Conservation (phyloP, 352 stramenopile species). For the Globisporangium rhizosaccharum region DNA sequence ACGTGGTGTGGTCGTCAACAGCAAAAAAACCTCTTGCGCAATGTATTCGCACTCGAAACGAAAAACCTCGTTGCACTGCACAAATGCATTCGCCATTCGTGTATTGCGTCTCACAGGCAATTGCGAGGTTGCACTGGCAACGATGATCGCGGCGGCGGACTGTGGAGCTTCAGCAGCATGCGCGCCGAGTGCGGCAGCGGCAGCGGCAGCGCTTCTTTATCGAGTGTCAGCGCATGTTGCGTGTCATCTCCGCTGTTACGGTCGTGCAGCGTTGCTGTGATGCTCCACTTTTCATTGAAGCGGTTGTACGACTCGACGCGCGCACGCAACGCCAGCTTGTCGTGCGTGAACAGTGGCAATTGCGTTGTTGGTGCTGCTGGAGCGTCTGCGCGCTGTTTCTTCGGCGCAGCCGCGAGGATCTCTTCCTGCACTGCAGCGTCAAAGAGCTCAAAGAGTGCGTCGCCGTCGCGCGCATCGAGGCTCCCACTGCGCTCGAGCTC, state of each 20-base stretch:
- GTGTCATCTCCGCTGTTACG: constrained; percentile 6
- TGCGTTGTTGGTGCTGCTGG: neutral
- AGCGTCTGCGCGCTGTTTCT: neutral
- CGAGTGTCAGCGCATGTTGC: constrained; percentile 21
- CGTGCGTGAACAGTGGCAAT: constrained; percentile 36
- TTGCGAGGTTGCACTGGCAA: no score
- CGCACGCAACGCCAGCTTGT: constrained; percentile 33
- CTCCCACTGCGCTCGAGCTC: constrained; percentile 29
- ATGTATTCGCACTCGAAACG: neutral
- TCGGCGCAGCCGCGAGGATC: constrained; percentile 7
- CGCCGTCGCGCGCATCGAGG: constrained; percentile 25
- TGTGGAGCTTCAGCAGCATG: constrained; percentile 52
- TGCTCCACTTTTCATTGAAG: constrained; percentile 60
- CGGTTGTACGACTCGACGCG: constrained; percentile 54
- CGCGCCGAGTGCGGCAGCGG: neutral
- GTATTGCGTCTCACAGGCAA: neutral
- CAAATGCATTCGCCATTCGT: neutral
- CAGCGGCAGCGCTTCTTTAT: constrained; percentile 19
- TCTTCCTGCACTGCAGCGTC: constrained; percentile 40
- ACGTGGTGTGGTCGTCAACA: neutral
- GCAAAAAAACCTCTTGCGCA: neutral
- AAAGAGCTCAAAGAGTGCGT: constrained; percentile 50
- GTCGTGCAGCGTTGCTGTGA: constrained; percentile 24
- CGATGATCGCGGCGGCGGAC: constrained; percentile 5
- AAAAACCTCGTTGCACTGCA: neutral